Conservation (phyloP, 1,284 basidiomycete species). For the Coniophora puteana region DNA sequence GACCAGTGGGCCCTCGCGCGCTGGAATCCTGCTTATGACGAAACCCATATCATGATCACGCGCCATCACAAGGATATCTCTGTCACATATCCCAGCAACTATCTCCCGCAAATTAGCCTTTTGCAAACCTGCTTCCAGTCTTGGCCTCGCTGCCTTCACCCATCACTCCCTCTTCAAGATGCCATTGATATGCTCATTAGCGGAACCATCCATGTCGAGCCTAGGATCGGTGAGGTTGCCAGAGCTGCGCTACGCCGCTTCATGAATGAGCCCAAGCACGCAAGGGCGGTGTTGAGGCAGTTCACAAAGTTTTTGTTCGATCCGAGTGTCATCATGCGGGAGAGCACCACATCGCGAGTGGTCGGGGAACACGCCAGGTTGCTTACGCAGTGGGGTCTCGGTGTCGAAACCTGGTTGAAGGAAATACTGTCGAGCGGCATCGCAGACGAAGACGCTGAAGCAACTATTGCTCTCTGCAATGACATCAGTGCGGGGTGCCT, state of each 20-base stretch:
- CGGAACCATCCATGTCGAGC: slow-evolving; percentile 84
- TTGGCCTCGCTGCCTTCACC: slow-evolving; percentile 80
- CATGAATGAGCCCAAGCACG: slow-evolving; percentile 58
- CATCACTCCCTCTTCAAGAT: slow-evolving; percentile 48
- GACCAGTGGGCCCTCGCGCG: slow-evolving; percentile 72
- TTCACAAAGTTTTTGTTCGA: slow-evolving; percentile 81
- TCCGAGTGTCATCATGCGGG: slow-evolving; percentile 63
- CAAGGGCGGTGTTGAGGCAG: slow-evolving; percentile 61
- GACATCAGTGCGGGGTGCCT: slow-evolving; percentile 74
- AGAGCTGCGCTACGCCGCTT: slow-evolving; percentile 71
- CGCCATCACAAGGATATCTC: slow-evolving; percentile 69
- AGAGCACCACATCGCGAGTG: slow-evolving; percentile 59
- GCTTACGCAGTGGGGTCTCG: slow-evolving; percentile 70
- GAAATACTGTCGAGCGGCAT: slow-evolving; percentile 24
- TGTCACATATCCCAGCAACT: slow-evolving; percentile 67
- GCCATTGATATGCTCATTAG: slow-evolving; percentile 80
- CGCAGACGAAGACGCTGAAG: slow-evolving; percentile 8
- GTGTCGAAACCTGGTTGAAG: slow-evolving; percentile 70
- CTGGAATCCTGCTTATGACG: slow-evolving; percentile 64
- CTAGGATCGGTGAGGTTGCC: slow-evolving; percentile 67
- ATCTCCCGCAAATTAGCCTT: slow-evolving; percentile 67
- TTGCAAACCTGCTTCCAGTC: slow-evolving; percentile 80
- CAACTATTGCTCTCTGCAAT: slow-evolving; percentile 36
- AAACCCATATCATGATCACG: slow-evolving; percentile 58
- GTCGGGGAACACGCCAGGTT: slow-evolving; percentile 64